These are phyloP conservation scores for Zopfochytrium polystomum DNA, from an alignment of 371 early-diverging fungal species.

Conservation along the genomic window DNA sequence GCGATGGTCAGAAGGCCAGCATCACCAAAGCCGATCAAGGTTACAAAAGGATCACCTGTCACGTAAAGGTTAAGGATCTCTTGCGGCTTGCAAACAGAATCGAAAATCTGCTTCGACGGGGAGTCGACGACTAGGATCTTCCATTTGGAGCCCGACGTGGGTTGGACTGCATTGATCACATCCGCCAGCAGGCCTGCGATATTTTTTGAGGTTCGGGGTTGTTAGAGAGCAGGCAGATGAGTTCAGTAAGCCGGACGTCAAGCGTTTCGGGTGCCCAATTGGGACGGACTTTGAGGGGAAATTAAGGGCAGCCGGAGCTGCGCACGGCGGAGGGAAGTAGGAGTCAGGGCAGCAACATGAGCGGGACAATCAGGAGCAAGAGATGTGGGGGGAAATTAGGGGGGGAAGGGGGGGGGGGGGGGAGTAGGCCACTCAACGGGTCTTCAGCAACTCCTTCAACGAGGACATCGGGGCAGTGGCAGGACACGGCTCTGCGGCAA, in stretches of 20 bases:
- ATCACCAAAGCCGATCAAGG: background rate
- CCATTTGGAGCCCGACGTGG: slow-evolving; percentile 45
- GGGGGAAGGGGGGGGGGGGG: background rate
- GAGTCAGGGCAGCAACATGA: background rate
- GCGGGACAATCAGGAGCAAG: background rate
- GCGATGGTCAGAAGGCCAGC: background rate
- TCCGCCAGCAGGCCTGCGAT: too few species aligned
- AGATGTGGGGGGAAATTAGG: background rate
- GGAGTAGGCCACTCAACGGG: background rate
- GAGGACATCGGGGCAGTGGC: too few species aligned
- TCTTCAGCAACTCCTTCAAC: slow-evolving; percentile 20
- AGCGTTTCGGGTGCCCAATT: background rate
- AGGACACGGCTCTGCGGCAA: too few species aligned
- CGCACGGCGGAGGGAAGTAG: background rate
- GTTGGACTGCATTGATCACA: too few species aligned
- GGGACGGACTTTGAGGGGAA: background rate
- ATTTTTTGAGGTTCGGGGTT: background rate
- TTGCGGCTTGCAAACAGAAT: slow-evolving; percentile 79
- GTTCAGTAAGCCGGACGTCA: background rate
- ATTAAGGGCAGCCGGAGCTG: background rate
- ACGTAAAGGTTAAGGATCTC: slow-evolving; percentile 92
- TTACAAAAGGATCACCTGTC: slow-evolving; percentile 55
- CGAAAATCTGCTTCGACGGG: slow-evolving; percentile 74
- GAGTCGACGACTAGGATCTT: slow-evolving; percentile 91
- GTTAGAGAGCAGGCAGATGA: slow-evolving; percentile 6